Evolutionary conservation across 2,329 filamentous ascomycete genomes (phyloP).

Genomic region (Bipolaris victoriae): DNA sequence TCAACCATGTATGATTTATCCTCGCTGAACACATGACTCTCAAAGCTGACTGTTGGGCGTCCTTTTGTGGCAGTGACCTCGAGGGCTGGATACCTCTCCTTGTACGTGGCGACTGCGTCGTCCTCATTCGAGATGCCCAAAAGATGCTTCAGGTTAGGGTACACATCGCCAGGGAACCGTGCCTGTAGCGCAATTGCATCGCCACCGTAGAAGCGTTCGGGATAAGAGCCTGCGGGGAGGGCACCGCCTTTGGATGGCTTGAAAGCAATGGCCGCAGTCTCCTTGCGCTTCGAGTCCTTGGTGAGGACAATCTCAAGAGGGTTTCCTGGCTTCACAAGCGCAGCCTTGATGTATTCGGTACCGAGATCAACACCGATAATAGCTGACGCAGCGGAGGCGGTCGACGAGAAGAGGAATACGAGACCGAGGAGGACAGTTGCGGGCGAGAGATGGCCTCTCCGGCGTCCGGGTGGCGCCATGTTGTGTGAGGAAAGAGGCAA

Average conservation of each 20-base stretch:
- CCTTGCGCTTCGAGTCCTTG: conserved; percentile 97
- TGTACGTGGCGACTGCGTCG: conserved; percentile 71
- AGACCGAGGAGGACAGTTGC: conserved; percentile 59
- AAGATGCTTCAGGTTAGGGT: conserved; percentile 89
- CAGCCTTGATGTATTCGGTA: conserved; percentile 95
- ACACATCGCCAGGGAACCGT: conserved; percentile 90
- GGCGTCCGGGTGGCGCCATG: conserved; percentile 57
- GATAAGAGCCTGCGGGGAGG: conserved; percentile 66
- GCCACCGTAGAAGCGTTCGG: conserved; percentile 89
- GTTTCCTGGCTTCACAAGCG: conserved; percentile 93
- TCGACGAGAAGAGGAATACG: conserved; percentile 60
- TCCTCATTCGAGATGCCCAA: conserved; percentile 71
- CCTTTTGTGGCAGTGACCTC: conserved; percentile 67
- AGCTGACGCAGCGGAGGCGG: conserved; percentile 70
- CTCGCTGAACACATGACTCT: conserved; percentile 73
- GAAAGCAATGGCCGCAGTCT: conserved; percentile 88
- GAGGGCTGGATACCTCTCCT: conserved; percentile 77
- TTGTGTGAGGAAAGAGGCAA: conserved; percentile 30
- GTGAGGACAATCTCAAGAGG: conserved; percentile 97
- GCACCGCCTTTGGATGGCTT: conserved; percentile 76
- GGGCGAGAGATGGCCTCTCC: conserved; percentile 49
- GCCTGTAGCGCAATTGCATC: conserved; percentile 87
- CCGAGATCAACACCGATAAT: conserved; percentile 93
- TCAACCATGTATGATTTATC: conserved; percentile 74
- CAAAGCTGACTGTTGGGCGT: conserved; percentile 74